These are phyloP conservation scores for Suillus occidentalis DNA, from an alignment of 768 basidiomycete genomes.

Conservation along the genomic window DNA sequence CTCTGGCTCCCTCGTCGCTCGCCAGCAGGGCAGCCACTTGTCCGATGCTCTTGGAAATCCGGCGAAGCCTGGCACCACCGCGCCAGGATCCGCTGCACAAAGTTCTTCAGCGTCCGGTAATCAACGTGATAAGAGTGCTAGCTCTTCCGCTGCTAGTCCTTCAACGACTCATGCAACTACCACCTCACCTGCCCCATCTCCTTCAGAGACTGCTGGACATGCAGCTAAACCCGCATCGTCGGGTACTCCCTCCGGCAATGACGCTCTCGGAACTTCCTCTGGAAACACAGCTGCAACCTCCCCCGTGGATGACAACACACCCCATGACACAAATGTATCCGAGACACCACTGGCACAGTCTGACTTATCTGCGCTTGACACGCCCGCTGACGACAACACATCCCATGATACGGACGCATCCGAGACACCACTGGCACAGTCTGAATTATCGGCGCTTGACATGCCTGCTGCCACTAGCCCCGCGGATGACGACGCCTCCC, in stretches of 20 bases:
- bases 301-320: not conserved
- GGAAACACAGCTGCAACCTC: not conserved
- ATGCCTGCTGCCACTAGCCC: no score
- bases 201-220: not conserved
- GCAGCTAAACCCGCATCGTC: not conserved
- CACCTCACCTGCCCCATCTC: conserved; percentile 2
- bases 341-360: no score
- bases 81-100: not conserved
- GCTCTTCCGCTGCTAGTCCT: not conserved
- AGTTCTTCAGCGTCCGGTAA: not conserved
- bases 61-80: not conserved
- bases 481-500: no score
- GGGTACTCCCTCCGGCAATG: not conserved
- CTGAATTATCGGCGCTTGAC: no score
- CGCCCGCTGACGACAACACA: no score
- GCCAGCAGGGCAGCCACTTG: conserved; percentile 20
- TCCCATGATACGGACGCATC: no score
- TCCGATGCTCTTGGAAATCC: not conserved
- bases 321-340: no score
- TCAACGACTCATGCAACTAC: not conserved
- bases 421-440: no score
- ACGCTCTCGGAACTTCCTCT: not conserved
- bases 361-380: no score
- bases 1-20: conserved; percentile 18
- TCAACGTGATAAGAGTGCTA: not conserved